These are phyloP conservation scores for Lactarius trivialis DNA, from an alignment of 768 basidiomycete genomes.

Conservation along the genomic window DNA sequence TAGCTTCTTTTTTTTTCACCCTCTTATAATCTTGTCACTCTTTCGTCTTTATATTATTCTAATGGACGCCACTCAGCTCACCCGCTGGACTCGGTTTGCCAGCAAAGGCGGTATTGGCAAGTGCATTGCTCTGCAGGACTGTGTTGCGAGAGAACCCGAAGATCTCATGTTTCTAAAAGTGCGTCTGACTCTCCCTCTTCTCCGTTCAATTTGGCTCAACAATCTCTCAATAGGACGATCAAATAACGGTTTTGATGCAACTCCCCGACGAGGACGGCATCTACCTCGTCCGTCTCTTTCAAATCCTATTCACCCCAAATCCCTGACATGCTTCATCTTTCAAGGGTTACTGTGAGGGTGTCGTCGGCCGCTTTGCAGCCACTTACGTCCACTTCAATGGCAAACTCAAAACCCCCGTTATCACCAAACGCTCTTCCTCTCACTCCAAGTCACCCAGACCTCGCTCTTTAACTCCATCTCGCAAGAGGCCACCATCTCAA, in stretches of 20 bases:
- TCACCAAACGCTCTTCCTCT: slow-evolving; percentile 57
- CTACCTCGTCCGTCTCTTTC: slow-evolving; percentile 52
- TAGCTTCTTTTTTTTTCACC: neutral
- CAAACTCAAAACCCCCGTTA: slow-evolving; percentile 73
- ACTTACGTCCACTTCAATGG: slow-evolving; percentile 60
- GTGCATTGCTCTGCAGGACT: slow-evolving; percentile 68
- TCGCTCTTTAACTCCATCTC: slow-evolving; percentile 25
- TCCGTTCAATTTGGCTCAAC: neutral
- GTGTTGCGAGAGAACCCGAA: slow-evolving; percentile 61
- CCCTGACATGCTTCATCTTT: neutral
- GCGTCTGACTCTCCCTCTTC: slow-evolving; percentile 24
- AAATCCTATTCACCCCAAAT: neutral
- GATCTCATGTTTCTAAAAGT: slow-evolving; percentile 89
- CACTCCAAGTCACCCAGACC: slow-evolving; percentile 29
- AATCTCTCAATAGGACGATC: slow-evolving; percentile 54
- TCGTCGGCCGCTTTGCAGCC: slow-evolving; percentile 69
- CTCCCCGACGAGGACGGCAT: slow-evolving; percentile 44
- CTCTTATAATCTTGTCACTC: neutral
- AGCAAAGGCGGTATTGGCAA: slow-evolving; percentile 80
- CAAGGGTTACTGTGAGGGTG: slow-evolving; percentile 88
- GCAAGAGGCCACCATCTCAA: slow-evolving; percentile 27
- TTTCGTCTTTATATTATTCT: neutral
- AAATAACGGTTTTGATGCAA: slow-evolving; percentile 73
- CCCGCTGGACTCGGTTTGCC: slow-evolving; percentile 80
- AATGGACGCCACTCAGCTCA: slow-evolving; percentile 69